Evolutionary conservation across 108 stramenopile species (phyloP).

Genomic region (Conticribra weissflogii): DNA sequence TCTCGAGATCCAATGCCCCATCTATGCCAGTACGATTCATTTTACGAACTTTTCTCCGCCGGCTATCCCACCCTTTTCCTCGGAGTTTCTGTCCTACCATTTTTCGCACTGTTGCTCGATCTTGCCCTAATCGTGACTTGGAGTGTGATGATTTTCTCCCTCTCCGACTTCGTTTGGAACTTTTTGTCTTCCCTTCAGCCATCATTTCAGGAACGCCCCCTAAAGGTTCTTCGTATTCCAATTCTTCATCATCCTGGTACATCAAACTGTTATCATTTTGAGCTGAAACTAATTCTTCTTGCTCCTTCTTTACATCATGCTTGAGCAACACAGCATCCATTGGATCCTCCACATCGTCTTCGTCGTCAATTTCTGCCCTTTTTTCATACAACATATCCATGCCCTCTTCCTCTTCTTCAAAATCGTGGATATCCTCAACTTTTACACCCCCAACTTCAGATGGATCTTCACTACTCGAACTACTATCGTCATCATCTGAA

Average conservation of each 20-base stretch:
- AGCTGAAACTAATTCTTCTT: neutral
- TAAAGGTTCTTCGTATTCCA: neutral
- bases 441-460: slow-evolving; percentile 9
- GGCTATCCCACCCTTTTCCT: neutral
- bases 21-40: neutral
- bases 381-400: neutral
- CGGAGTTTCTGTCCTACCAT: slow-evolving; percentile 19
- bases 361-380: neutral
- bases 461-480: slow-evolving; percentile 27
- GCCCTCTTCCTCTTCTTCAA: slow-evolving; percentile 6
- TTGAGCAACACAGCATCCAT: neutral
- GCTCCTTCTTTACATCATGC: neutral
- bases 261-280: neutral
- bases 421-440: slow-evolving; percentile 8
- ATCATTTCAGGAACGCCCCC: neutral
- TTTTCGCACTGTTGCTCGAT: slow-evolving; percentile 28
- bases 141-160: neutral
- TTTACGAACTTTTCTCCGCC: neutral
- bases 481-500: slow-evolving; percentile 13
- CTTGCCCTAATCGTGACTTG: neutral
- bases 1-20: neutral
- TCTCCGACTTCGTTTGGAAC: neutral
- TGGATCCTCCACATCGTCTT: neutral
- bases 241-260: slow-evolving; percentile 12
- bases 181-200: neutral